A percentile compares a stretch with the other conserved stretches of the same genome.
phyloP scores from a whole-genome alignment of 805 yeast genomes.

The Pichia gijzeniarum region DNA sequence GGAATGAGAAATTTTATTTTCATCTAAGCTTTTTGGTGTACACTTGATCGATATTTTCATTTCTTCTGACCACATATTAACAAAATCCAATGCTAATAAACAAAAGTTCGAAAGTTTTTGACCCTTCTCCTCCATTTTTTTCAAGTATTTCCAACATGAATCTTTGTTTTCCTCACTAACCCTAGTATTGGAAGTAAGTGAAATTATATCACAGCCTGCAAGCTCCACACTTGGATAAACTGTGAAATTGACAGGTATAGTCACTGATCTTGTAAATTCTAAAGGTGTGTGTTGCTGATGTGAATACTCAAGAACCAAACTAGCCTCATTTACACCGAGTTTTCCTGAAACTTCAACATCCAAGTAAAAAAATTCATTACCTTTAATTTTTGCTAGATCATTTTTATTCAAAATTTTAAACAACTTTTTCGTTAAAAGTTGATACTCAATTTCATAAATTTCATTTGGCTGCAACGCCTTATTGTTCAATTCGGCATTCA shows the following conservation, averaged over 20 bases:
- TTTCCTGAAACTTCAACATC: slow-evolving; percentile 63
- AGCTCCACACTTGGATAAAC: slow-evolving; percentile 70
- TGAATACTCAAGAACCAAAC: slow-evolving; percentile 61
- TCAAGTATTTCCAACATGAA: slow-evolving; percentile 29
- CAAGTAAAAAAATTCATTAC: slow-evolving; percentile 35
- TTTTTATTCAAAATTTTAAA: slow-evolving; percentile 45
- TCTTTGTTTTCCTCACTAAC: slow-evolving; percentile 23
- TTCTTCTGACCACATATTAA: slow-evolving; percentile 73
- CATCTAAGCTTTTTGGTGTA: slow-evolving; percentile 19
- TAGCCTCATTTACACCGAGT: slow-evolving; percentile 63
- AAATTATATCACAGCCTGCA: slow-evolving; percentile 69
- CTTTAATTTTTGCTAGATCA: slow-evolving; percentile 35
- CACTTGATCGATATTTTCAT: slow-evolving; percentile 33
- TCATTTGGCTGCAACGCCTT: slow-evolving; percentile 51
- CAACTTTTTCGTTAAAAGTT: slow-evolving; percentile 51
- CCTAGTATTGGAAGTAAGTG: slow-evolving; percentile 34
- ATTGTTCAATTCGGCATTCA: slow-evolving; percentile 45
- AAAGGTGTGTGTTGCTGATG: slow-evolving; percentile 23
- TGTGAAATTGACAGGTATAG: slow-evolving; percentile 62
- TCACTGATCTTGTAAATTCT: slow-evolving; percentile 47
- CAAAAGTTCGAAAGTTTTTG: slow-evolving; percentile 47
- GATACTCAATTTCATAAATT: slow-evolving; percentile 69
- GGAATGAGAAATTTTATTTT: slow-evolving; percentile 16
- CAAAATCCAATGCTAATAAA: slow-evolving; percentile 63
- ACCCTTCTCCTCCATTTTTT: slow-evolving; percentile 25